Base-by-base conservation (phyloP, 164 flowering plant species). In the Vitis amurensis region DNA sequence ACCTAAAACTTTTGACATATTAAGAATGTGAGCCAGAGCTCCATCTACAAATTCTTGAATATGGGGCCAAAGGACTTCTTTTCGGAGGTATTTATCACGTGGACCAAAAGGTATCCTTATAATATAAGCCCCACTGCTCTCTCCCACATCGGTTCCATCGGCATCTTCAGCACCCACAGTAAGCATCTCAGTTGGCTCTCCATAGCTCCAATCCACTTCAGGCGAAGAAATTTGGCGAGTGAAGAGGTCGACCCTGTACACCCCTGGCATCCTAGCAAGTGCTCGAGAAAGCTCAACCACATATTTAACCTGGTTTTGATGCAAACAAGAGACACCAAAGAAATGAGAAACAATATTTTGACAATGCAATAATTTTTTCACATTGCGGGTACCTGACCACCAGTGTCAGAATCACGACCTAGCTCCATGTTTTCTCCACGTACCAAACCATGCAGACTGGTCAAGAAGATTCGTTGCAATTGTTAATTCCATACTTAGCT, bases 1-100 rank as follows among this genome's bases (percentile, higher is more conserved):
- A n/a, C 93, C 91, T 72, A 94, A 73, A 52, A 80, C 97, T 75
- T 80, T 88, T 0, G 98, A 90, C 97, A 92, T 90, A 55, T 94
- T 91, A 27, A 92, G 86, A 68, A 92, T 82, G 73, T 94, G 98
- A 13, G 89, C 84, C 4, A 94, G 74, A 27, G 98, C 97, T 31
- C 98, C 97, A 76, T 94, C 98, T 1, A 92, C 98, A 76, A 94
- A 94, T 70, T 94, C 98, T 74, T 84, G 97, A 74, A 90, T 79
- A 73, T 92, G 78, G 1, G 97, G 97, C 98, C 98, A 94, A 4
- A 92, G 73, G 9, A 88, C 60, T 73, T 94, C 98, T 77, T 94
- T 94, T 3, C 75, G 63, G 1, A 94, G 90, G 65, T 94, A 94
- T 51, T 89, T 83, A 55, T 92, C 92, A 14, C 91, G 79, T 9